A percentile compares a stretch with the other conserved stretches of the same genome.
Conservation (phyloP, 257 asterid species). For the Hygrophila difformis region DNA sequence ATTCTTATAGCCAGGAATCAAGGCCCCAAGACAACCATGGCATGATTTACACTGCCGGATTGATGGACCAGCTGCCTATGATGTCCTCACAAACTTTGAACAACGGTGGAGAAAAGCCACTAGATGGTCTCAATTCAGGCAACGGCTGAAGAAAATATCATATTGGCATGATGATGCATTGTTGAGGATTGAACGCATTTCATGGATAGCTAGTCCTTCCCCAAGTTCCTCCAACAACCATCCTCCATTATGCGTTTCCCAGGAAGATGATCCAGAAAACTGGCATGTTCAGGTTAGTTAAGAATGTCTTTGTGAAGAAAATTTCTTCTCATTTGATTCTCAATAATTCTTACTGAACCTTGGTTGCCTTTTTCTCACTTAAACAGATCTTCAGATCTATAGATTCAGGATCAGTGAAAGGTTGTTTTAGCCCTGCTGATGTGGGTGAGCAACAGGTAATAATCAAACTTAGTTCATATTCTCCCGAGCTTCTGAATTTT, state of each 20-base stretch:
- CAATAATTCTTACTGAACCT: slow-evolving; percentile 4
- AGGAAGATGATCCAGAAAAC: slow-evolving; percentile 72
- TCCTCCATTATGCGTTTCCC: slow-evolving; percentile 56
- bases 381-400: slow-evolving; percentile 87
- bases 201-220: slow-evolving; percentile 87
- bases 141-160: slow-evolving; percentile 52
- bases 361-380: slow-evolving; percentile 7
- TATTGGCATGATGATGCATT: slow-evolving; percentile 91
- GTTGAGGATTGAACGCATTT: slow-evolving; percentile 73
- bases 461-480: too few relatives aligned
- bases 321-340: background rate
- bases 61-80: slow-evolving; percentile 98
- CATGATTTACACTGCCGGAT: slow-evolving; percentile 93
- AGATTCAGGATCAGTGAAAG: slow-evolving; percentile 91
- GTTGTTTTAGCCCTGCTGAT: too few relatives aligned
- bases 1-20: slow-evolving; percentile 57
- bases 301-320: too few relatives aligned
- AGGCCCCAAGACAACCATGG: slow-evolving; percentile 93
- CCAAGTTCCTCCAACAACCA: slow-evolving; percentile 42
- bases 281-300: slow-evolving; percentile 91
- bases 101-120: slow-evolving; percentile 94
- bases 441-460: too few relatives aligned
- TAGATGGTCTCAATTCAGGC: slow-evolving; percentile 83
- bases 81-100: slow-evolving; percentile 91
- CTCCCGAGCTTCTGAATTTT: too few relatives aligned